phyloP scores from a whole-genome alignment of 1,284 basidiomycete species.

The Microbotryomycetes sp. region DNA sequence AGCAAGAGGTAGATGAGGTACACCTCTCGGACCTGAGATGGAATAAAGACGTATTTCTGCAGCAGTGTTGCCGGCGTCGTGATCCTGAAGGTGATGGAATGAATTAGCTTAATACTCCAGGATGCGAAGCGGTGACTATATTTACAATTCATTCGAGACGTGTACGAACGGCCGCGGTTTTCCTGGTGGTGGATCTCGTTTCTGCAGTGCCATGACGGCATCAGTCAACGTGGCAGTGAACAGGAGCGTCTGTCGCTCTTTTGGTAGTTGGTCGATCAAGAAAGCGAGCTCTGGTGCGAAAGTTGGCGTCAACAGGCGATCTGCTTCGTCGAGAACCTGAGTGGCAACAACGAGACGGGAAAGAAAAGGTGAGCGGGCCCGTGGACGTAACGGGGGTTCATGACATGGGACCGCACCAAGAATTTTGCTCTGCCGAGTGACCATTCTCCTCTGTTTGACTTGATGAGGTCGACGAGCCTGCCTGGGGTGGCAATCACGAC shows the following conservation, averaged over 20 bases:
- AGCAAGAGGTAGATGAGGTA: constrained; percentile 87
- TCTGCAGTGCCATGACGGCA: constrained; percentile 72
- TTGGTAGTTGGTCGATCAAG: constrained; percentile 70
- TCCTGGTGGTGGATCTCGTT: constrained; percentile 65
- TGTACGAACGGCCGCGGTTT: constrained; percentile 84
- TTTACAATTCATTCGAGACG: constrained; percentile 67
- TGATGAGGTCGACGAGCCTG: constrained; percentile 82
- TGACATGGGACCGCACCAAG: constrained; percentile 55
- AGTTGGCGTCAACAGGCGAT: constrained; percentile 80
- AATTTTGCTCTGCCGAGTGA: constrained; percentile 77
- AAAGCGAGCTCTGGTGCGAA: constrained; percentile 80
- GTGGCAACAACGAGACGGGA: no score
- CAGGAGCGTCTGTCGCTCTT: constrained; percentile 84
- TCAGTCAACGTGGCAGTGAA: constrained; percentile 93
- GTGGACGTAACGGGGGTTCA: no score
- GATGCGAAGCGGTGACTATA: constrained; percentile 12
- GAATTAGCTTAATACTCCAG: not conserved
- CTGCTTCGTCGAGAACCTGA: constrained; percentile 91
- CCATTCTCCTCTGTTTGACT: constrained; percentile 68
- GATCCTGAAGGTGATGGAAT: constrained; percentile 48
- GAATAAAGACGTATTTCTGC: constrained; percentile 87
- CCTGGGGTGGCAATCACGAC: constrained; percentile 95
- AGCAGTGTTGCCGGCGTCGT: constrained; percentile 76
- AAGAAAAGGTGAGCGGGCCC: no score
- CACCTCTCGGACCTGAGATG: constrained; percentile 86